Conservation (phyloP, 2,329 filamentous ascomycete species). For the Plectosphaerella sp. region DNA sequence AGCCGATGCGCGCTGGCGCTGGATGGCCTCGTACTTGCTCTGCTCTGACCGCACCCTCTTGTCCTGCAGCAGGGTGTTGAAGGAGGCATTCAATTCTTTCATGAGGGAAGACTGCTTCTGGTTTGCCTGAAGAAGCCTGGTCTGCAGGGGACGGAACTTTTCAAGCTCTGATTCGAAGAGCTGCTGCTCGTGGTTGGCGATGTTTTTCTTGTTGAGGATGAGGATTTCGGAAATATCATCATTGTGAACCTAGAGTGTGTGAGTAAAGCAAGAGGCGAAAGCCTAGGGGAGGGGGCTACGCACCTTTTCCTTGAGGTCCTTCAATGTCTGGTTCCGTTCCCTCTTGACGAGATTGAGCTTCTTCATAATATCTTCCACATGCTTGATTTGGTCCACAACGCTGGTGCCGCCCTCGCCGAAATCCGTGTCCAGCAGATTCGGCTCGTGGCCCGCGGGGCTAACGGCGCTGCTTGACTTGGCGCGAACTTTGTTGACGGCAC, state of each 20-base stretch:
- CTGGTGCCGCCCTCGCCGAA: conserved; percentile 77
- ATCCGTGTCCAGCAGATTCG: conserved; percentile 85
- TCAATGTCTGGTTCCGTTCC: conserved; percentile 85
- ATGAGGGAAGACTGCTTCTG: conserved; percentile 93
- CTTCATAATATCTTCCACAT: conserved; percentile 85
- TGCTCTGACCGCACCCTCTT: conserved; percentile 91
- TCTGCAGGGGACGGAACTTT: conserved; percentile 93
- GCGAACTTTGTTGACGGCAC: conserved; percentile 75
- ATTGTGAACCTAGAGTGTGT: conserved; percentile 67
- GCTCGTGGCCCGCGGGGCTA: conserved; percentile 61
- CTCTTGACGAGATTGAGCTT: conserved; percentile 90
- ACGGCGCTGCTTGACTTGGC: conserved; percentile 56
- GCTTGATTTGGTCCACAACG: conserved; percentile 83
- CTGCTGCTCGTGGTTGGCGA: conserved; percentile 85
- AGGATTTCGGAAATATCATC: conserved; percentile 97
- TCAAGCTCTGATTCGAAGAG: conserved; percentile 96
- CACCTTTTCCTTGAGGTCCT: conserved; percentile 97
- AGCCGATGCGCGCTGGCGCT: conserved; percentile 74
- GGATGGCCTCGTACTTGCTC: conserved; percentile 88
- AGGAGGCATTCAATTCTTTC: conserved; percentile 87
- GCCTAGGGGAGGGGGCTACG: conserved; percentile 14
- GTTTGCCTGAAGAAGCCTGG: conserved; percentile 82
- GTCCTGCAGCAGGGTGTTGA: conserved; percentile 86
- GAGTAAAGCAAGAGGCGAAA: conserved; percentile 9
- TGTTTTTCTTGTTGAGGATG: conserved; percentile 96